These are phyloP conservation scores for Ophiorrhiza pumila DNA, from an alignment of 257 asterid species.

Conservation along the genomic window DNA sequence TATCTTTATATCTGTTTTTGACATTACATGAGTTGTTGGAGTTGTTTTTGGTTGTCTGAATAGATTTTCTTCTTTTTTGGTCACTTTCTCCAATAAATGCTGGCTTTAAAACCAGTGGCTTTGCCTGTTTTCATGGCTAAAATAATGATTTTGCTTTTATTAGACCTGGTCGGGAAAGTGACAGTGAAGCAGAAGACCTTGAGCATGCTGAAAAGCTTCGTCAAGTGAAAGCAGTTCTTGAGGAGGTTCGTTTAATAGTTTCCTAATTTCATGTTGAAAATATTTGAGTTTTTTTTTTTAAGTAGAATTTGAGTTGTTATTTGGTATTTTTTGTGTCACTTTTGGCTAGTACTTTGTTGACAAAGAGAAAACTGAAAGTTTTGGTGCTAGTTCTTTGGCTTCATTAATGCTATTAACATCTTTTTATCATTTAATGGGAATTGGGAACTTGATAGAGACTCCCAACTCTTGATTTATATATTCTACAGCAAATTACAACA, in stretches of 20 bases:
- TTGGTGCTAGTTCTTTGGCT: not conserved
- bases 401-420: too few species aligned
- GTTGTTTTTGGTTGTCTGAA: constrained; percentile 4
- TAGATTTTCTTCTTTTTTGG: not conserved
- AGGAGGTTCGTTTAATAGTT: constrained; percentile 62
- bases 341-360: too few species aligned
- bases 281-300: too few species aligned
- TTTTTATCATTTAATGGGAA: too few species aligned
- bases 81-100: not conserved
- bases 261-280: not conserved
- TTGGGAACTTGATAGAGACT: too few species aligned
- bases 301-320: not conserved
- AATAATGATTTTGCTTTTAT: constrained; percentile 20
- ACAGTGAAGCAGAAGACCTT: constrained; percentile 89
- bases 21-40: not conserved
- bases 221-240: constrained; percentile 99
- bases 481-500: too few species aligned
- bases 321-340: too few species aligned
- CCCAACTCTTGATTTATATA: too few species aligned
- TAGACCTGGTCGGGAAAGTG: constrained; percentile 93
- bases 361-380: not conserved
- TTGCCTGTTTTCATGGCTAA: not conserved
- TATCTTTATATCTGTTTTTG: not conserved
- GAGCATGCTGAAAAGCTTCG: constrained; percentile 99
- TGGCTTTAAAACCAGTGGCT: not conserved